Evolutionary conservation across 768 basidiomycete genomes (phyloP).

Genomic region (Gloeopeniophorella convolvens): DNA sequence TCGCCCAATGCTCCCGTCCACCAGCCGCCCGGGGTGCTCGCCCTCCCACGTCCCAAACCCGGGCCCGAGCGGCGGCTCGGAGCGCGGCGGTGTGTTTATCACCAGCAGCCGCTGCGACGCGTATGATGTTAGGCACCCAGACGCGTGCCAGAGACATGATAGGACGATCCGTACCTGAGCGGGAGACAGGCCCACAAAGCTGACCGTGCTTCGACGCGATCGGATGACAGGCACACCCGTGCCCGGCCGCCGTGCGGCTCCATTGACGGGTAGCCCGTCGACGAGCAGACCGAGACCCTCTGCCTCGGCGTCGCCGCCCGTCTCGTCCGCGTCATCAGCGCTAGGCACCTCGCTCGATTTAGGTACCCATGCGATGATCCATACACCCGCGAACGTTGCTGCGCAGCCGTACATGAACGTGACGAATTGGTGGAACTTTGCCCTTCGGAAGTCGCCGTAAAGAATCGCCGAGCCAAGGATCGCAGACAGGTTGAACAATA

Average conservation of each 20-base stretch:
- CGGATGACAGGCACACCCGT: slow-evolving; percentile 41
- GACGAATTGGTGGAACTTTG: slow-evolving; percentile 73
- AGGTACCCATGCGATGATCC: slow-evolving; percentile 72
- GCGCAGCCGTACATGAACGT: slow-evolving; percentile 84
- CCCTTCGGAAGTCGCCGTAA: slow-evolving; percentile 86
- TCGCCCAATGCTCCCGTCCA: slow-evolving; percentile 9
- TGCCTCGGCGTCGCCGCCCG: slow-evolving; percentile 27
- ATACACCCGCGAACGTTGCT: slow-evolving; percentile 87
- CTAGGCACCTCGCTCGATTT: slow-evolving; percentile 19
- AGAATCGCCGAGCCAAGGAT: slow-evolving; percentile 91
- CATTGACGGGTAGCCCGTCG: slow-evolving; percentile 24
- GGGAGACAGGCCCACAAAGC: slow-evolving; percentile 65
- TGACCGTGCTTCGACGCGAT: slow-evolving; percentile 48
- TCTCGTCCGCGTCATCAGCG: slow-evolving; percentile 25
- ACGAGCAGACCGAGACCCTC: slow-evolving; percentile 13
- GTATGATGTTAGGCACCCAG: slow-evolving; percentile 1
- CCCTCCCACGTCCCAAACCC: background rate
- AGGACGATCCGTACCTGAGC: slow-evolving; percentile 48
- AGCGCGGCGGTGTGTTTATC: slow-evolving; percentile 57
- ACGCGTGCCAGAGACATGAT: background rate
- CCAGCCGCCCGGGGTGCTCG: slow-evolving; percentile 3
- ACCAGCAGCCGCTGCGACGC: slow-evolving; percentile 51
- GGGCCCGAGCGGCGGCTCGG: slow-evolving; percentile 24
- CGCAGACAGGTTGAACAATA: slow-evolving; percentile 88
- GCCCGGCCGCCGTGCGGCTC: slow-evolving; percentile 17